Base-by-base conservation (phyloP, 2,329 filamentous ascomycete species). In the Trichoderma hamatum region DNA sequence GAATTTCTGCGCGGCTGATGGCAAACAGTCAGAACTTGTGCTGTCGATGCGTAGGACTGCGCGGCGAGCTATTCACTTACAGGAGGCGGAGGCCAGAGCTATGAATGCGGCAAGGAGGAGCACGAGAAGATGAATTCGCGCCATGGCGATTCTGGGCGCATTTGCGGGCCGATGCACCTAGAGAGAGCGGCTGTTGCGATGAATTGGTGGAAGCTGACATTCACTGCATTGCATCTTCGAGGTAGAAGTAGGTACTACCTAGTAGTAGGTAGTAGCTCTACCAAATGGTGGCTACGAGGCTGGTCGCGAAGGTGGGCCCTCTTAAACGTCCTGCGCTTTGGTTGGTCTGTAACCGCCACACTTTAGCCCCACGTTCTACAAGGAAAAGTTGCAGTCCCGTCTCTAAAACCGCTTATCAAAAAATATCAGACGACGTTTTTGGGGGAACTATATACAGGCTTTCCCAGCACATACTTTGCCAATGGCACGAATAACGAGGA, bases 1-100 rank as follows among this genome's bases (percentile, higher is more conserved):
- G 77, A 90, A 90, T 2, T 86, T 87, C 21, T 87, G 88, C 54
- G 87, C 84, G 36, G 85, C 88, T 90, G 74, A 16, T 43, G 39
- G 39, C 13, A 7, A 14, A 52, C 28, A 34, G 28, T 56, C 36
- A 67, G 6, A 39, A 43, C 30, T 32, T 51, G 30, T 10, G 26
- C 13, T 14, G 10, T 36, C 34, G 1, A 49, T 49, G n/a, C 21
- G n/a, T 16, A 62, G 19, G 32, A 49, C 19, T 30, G 52, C 52
- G 52, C 52, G 67, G 67, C 19, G 24, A 14, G 16, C 32, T 14
- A 16, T 32, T 43, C 28, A 75, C 81, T 75, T 78, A 85, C 84
- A 82, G 43, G 78, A 75, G 74, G 85, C 84, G 32, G 78, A 74
- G 28, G 74, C 77, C 3, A 82, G 71, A 24, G 78, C 76, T 5